Conservation (phyloP, 129 eudicot genomes). For the Sambucus nigra region DNA sequence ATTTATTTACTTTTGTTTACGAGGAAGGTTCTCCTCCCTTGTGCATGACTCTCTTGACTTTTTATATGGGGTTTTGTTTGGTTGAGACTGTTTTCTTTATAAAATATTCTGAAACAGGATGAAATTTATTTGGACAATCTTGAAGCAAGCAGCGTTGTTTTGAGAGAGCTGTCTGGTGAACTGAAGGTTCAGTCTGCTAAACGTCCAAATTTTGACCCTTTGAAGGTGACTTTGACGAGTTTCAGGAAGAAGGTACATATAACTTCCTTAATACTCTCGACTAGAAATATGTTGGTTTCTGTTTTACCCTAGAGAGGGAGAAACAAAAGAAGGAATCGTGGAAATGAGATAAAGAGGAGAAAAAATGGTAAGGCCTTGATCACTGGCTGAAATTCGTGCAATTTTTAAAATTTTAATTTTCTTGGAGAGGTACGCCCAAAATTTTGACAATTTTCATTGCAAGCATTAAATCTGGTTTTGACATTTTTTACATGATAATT, state of each 20-base stretch:
- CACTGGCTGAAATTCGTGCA: too few species aligned
- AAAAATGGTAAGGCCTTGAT: too few species aligned
- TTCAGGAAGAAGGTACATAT: constrained; percentile 33
- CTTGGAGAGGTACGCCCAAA: too few species aligned
- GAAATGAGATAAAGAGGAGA: too few species aligned
- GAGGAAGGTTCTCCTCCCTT: too few species aligned
- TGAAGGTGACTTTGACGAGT: constrained; percentile 37
- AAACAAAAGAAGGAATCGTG: too few species aligned
- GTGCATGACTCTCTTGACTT: background rate
- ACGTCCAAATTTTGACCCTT: constrained; percentile 20
- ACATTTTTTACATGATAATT: too few species aligned
- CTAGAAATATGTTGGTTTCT: background rate
- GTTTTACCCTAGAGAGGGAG: too few species aligned
- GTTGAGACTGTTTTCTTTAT: constrained; percentile 1
- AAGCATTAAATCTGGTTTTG: background rate
- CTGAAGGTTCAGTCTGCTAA: constrained; percentile 28
- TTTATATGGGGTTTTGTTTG: background rate
- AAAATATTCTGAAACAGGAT: constrained; percentile 25
- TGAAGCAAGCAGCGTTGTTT: constrained; percentile 32
- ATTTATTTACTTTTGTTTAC: too few species aligned
- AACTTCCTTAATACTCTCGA: background rate
- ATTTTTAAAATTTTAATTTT: too few species aligned
- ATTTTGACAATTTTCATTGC: too few species aligned
- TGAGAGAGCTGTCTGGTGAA: constrained; percentile 30
- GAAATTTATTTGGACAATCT: constrained; percentile 35